Base-by-base conservation (phyloP, 192 early-diverging fungal genomes). In the Entomortierella lignicola region DNA sequence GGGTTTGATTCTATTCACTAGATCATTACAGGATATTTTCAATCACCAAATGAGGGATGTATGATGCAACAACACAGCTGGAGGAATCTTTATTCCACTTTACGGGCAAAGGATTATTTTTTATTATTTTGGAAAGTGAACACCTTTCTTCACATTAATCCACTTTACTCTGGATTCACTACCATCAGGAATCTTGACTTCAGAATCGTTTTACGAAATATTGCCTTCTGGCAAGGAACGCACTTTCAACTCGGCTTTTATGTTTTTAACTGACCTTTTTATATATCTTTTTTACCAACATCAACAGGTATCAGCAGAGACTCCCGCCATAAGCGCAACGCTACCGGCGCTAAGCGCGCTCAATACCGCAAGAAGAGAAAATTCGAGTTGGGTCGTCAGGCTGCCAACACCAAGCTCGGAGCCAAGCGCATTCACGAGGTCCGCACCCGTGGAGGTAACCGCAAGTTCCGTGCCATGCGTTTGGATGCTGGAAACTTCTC, bases 311-410 rank as follows among this genome's bases (percentile, higher is more conserved):
- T 99, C 89, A 94, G 93, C 89, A 90, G 98, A 90, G 97, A 98
- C 91, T 95, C 93, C 84, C 96, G 98, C 87, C 98, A 99, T 91
- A 99, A 99, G 92, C 94, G 97, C 83, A 89, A 89, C 71, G 92
- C 92, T 87, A 96, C 98, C 51, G 96, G 98, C 89, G 98, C 97
- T 90, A 97, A 97, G 91, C 93, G 98, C 85, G 95, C 95, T 82
- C 95, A 97, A 83, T 97, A 96, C 94, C 94, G 98, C 91, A 99
- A 99, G 96, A 99, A 99, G 95, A 95, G 98, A 92, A 99, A 99
- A 94, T 99, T 99, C 91, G 98, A 99, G 89, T 90, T 98, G 80
- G 98, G 97, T 85, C 95, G 98, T 85, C 98, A 98, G 91, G 83
- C 95, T 77, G 97, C 96, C 82, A 93, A 93, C 92, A 99, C 98